phyloP scores from a whole-genome alignment of 1,284 basidiomycete genomes.

The Ceratobasidium sp. region DNA sequence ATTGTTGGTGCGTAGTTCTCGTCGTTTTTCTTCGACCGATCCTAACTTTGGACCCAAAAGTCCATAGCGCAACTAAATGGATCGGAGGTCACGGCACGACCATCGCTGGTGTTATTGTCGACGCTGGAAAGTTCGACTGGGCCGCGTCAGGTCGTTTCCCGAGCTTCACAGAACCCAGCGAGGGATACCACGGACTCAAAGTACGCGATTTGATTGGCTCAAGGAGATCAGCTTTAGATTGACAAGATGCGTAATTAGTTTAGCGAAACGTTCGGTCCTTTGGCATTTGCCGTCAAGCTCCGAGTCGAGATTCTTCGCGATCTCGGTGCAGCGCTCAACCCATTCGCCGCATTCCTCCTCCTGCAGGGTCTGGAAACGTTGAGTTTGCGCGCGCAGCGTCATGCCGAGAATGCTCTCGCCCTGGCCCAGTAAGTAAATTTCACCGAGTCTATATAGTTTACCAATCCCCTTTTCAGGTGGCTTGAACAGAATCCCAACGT shows the following conservation, averaged over 20 bases:
- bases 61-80: slow-evolving; percentile 91
- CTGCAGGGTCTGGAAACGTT: slow-evolving; percentile 88
- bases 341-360: slow-evolving; percentile 84
- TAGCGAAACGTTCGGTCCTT: slow-evolving; percentile 73
- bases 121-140: slow-evolving; percentile 90
- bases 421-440: slow-evolving; percentile 62
- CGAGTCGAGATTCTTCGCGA: slow-evolving; percentile 80
- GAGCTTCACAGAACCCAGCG: slow-evolving; percentile 79
- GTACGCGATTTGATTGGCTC: slow-evolving; percentile 45
- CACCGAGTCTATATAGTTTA: not conserved
- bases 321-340: slow-evolving; percentile 76
- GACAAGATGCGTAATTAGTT: slow-evolving; percentile 56
- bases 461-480: slow-evolving; percentile 55
- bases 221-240: slow-evolving; percentile 41
- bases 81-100: slow-evolving; percentile 71
- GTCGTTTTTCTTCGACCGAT: not conserved
- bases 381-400: slow-evolving; percentile 76
- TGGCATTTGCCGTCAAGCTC: slow-evolving; percentile 76
- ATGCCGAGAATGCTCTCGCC: slow-evolving; percentile 75
- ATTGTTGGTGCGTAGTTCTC: slow-evolving; percentile 62
- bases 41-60: slow-evolving; percentile 46
- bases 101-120: slow-evolving; percentile 83
- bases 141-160: slow-evolving; percentile 76
- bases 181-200: slow-evolving; percentile 77
- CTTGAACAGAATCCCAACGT: slow-evolving; percentile 75